phyloP scores from a whole-genome alignment of 257 asterid genomes.

The Orobanche coerulescens region DNA sequence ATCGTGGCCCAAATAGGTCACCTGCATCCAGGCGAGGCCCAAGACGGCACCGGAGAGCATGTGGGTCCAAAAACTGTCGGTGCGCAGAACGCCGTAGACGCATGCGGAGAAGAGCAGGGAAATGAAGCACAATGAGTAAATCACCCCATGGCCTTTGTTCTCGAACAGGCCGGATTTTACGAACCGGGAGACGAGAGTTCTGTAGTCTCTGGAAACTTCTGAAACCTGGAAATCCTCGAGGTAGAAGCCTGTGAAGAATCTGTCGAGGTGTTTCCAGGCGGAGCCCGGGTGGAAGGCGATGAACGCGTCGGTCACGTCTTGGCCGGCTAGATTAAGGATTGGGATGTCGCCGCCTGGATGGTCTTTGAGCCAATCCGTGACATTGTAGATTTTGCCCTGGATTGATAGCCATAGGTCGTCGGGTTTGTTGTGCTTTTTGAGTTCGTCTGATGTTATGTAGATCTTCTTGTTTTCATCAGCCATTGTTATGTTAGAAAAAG shows the following conservation, averaged over 20 bases:
- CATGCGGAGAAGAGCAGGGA: slow-evolving; percentile 18
- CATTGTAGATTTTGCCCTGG: slow-evolving; percentile 46
- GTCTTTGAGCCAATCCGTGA: slow-evolving; percentile 35
- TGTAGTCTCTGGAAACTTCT: slow-evolving; percentile 35
- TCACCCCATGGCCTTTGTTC: slow-evolving; percentile 36
- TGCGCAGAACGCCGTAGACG: slow-evolving; percentile 29
- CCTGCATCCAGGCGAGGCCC: slow-evolving; percentile 46
- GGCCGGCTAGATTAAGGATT: slow-evolving; percentile 35
- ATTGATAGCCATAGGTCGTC: slow-evolving; percentile 45
- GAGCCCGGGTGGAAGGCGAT: slow-evolving; percentile 42
- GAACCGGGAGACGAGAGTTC: slow-evolving; percentile 22
- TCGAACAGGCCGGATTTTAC: slow-evolving; percentile 30
- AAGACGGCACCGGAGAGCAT: slow-evolving; percentile 28
- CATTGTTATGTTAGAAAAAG: slow-evolving; percentile 12
- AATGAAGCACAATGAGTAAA: slow-evolving; percentile 25
- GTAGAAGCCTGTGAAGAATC: slow-evolving; percentile 30
- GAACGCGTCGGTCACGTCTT: slow-evolving; percentile 49
- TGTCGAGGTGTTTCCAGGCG: slow-evolving; percentile 35
- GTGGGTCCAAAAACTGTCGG: slow-evolving; percentile 17
- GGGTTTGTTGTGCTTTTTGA: slow-evolving; percentile 36
- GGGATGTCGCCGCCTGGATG: slow-evolving; percentile 47
- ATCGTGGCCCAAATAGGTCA: slow-evolving; percentile 39
- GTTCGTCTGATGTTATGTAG: slow-evolving; percentile 35
- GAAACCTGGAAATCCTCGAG: slow-evolving; percentile 31
- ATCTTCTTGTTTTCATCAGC: slow-evolving; percentile 17